These are phyloP conservation scores for Hypoxylon sp. DNA, from an alignment of 2,329 filamentous ascomycete genomes.

Conservation along the genomic window DNA sequence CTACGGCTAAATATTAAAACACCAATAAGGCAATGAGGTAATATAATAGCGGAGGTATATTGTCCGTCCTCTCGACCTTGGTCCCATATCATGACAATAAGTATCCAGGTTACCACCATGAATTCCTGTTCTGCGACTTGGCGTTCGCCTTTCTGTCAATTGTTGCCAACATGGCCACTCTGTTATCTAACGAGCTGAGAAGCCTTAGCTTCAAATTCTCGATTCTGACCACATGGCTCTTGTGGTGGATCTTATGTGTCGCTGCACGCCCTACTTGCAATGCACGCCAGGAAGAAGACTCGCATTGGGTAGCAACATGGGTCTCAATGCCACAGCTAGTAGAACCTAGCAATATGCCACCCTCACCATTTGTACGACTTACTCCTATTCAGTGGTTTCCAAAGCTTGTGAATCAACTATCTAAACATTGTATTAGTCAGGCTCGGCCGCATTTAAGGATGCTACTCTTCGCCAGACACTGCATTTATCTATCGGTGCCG, in stretches of 20 bases:
- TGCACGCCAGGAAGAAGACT: slow-evolving; percentile 53
- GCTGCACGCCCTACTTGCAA: slow-evolving; percentile 37
- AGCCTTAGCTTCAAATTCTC: slow-evolving; percentile 39
- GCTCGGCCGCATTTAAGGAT: slow-evolving; percentile 68
- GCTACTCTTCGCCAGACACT: slow-evolving; percentile 77
- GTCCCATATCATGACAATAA: slow-evolving; percentile 32
- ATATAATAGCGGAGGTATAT: slow-evolving; percentile 35
- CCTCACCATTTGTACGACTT: slow-evolving; percentile 68
- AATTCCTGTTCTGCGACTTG: slow-evolving; percentile 22
- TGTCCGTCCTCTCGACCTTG: slow-evolving; percentile 33
- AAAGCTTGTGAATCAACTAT: background rate
- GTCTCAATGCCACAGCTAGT: slow-evolving; percentile 76
- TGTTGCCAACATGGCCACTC: slow-evolving; percentile 23
- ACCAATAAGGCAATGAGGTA: slow-evolving; percentile 25
- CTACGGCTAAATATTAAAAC: slow-evolving; percentile 40
- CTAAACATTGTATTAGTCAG: slow-evolving; percentile 49
- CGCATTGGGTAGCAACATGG: slow-evolving; percentile 76
- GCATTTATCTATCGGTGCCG: slow-evolving; percentile 69
- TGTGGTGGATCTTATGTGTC: slow-evolving; percentile 39
- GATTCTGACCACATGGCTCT: slow-evolving; percentile 41
- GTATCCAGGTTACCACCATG: slow-evolving; percentile 33
- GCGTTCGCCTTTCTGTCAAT: slow-evolving; percentile 17
- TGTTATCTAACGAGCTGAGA: slow-evolving; percentile 31
- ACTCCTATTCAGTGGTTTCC: background rate
- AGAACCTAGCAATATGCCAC: slow-evolving; percentile 73